These are phyloP conservation scores for Cladophialophora psammophila DNA, from an alignment of 2,329 filamentous ascomycete genomes.

Conservation along the genomic window DNA sequence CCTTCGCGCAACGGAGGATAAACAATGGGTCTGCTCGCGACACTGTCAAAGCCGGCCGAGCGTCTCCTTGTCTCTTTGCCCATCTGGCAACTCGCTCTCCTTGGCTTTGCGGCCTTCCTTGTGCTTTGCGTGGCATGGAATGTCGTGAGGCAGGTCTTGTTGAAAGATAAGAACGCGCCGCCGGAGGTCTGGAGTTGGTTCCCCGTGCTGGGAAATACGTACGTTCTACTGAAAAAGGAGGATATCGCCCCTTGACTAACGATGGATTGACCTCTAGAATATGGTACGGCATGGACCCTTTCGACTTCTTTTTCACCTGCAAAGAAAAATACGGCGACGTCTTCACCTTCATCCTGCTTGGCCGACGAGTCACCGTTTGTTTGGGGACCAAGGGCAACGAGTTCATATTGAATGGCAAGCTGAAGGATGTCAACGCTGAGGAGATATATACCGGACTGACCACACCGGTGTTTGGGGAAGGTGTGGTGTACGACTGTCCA, in stretches of 20 bases:
- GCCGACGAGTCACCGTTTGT: conserved; percentile 86
- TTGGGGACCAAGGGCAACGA: conserved; percentile 85
- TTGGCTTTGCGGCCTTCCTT: conserved; percentile 58
- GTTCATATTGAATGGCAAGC: conserved; percentile 90
- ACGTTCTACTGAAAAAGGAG: conserved; percentile 14
- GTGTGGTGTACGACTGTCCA: conserved; percentile 77
- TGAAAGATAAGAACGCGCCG: conserved; percentile 82
- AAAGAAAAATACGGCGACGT: conserved; percentile 86
- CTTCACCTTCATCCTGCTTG: conserved; percentile 88
- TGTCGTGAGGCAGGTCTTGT: conserved; percentile 78
- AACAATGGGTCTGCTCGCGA: conserved; percentile 62
- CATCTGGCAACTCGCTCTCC: conserved; percentile 54
- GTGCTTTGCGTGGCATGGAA: conserved; percentile 73
- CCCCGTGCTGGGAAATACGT: conserved; percentile 60
- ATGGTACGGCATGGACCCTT: conserved; percentile 65
- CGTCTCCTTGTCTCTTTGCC: conserved; percentile 57
- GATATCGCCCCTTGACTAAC: not conserved
- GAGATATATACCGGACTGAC: conserved; percentile 83
- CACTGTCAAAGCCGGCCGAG: conserved; percentile 54
- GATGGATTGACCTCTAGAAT: conserved; percentile 38
- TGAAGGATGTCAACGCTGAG: conserved; percentile 88
- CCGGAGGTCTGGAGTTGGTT: conserved; percentile 83
- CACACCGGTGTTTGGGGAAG: conserved; percentile 76
- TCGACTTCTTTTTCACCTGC: conserved; percentile 78
- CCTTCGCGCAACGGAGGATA: conserved; percentile 6